Evolutionary conservation across 208 protist species (phyloP).

Genomic region (Angomonas desouzai): DNA sequence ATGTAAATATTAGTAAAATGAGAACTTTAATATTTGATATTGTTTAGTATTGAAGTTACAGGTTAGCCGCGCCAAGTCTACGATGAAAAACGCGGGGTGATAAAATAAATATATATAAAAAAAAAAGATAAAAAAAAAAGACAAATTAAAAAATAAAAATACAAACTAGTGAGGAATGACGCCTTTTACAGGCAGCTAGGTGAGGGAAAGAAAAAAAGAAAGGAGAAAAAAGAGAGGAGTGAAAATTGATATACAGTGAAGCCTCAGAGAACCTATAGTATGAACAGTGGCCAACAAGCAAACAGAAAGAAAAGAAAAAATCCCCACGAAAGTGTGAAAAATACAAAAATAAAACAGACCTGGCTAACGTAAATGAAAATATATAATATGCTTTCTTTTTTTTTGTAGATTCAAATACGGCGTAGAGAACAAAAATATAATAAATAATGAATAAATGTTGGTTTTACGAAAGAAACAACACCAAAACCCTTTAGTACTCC

Average conservation of each 20-base stretch:
- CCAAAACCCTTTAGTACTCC: too few species aligned
- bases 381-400: conserved; percentile 10
- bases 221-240: conserved; percentile 6
- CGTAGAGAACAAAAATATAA: background rate
- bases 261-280: too few species aligned
- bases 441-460: background rate
- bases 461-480: too few species aligned
- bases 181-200: background rate
- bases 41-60: too few species aligned
- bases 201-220: conserved; percentile 21
- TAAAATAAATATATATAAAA: conserved; percentile 24
- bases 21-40: too few species aligned
- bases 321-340: background rate
- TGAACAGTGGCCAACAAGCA: too few species aligned
- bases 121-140: conserved; percentile 17
- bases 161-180: conserved; percentile 7
- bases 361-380: background rate
- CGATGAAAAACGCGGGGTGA: background rate
- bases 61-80: too few species aligned
- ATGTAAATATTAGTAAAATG: too few species aligned
- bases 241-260: background rate
- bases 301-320: too few species aligned
- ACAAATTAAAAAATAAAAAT: conserved; percentile 12
- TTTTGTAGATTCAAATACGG: conserved; percentile 4
- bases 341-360: background rate